These are phyloP conservation scores for Fraxinus cuspidata DNA, from an alignment of 257 asterid genomes.

Conservation along the genomic window DNA sequence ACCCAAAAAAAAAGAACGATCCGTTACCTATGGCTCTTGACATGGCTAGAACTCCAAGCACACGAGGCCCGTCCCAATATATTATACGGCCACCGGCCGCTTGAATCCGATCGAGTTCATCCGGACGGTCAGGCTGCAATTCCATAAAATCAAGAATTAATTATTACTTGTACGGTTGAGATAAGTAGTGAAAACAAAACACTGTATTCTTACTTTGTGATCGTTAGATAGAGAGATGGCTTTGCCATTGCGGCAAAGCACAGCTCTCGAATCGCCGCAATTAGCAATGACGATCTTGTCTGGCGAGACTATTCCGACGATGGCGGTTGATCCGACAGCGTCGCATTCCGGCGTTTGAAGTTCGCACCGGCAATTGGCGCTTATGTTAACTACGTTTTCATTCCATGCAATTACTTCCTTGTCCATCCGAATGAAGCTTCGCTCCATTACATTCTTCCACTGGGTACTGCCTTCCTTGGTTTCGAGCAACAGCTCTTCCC, in stretches of 20 bases:
- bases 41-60: constrained; percentile 82
- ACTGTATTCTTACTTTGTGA: constrained; percentile 48
- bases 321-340: constrained; percentile 82
- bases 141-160: background rate
- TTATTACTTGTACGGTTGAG: background rate
- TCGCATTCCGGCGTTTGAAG: constrained; percentile 65
- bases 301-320: constrained; percentile 57
- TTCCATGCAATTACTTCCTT: constrained; percentile 48
- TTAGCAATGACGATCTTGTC: constrained; percentile 58
- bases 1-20: no score
- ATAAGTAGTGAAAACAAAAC: background rate
- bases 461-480: constrained; percentile 17
- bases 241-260: constrained; percentile 73
- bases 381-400: constrained; percentile 7
- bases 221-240: constrained; percentile 65
- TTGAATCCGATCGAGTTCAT: constrained; percentile 66
- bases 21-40: constrained; percentile 77
- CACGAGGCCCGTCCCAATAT: constrained; percentile 82
- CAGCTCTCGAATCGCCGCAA: constrained; percentile 83
- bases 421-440: constrained; percentile 79
- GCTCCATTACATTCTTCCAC: constrained; percentile 62
- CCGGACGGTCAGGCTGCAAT: constrained; percentile 79
- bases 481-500: constrained; percentile 50
- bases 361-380: constrained; percentile 63
- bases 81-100: constrained; percentile 80